phyloP scores from a whole-genome alignment of 148 eudicot genomes.

The Cornus kousa region DNA sequence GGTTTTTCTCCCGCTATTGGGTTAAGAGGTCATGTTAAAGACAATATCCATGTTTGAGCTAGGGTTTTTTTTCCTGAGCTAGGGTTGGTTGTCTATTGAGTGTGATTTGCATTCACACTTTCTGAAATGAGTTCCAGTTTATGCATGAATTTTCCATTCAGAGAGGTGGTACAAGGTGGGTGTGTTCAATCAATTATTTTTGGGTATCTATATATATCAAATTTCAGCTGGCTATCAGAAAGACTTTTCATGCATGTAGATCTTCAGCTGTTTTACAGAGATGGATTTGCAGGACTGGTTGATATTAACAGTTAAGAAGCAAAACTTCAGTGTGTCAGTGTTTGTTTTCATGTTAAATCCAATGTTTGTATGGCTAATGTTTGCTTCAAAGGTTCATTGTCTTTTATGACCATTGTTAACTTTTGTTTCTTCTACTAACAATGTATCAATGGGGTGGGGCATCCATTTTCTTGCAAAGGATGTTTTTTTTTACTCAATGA shows the following conservation, averaged over 20 bases:
- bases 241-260: not conserved
- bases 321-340: no score
- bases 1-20: no score
- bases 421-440: no score
- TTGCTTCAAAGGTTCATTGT: no score
- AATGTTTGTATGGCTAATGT: no score
- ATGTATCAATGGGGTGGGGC: no score
- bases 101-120: not conserved
- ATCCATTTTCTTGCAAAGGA: no score
- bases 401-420: no score
- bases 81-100: not conserved
- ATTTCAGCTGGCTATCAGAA: not conserved
- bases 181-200: no score
- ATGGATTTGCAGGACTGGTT: slow-evolving; percentile 1
- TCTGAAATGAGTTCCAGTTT: not conserved
- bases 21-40: not conserved
- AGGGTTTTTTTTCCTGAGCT: not conserved
- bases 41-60: not conserved
- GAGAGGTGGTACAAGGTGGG: not conserved
- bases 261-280: not conserved
- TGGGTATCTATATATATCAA: no score
- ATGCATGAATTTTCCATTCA: not conserved
- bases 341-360: no score
- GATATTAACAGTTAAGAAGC: not conserved
- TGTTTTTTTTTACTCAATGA: no score